phyloP scores from a whole-genome alignment of 495 filamentous ascomycete species.

The Lophiostoma macrostomum region DNA sequence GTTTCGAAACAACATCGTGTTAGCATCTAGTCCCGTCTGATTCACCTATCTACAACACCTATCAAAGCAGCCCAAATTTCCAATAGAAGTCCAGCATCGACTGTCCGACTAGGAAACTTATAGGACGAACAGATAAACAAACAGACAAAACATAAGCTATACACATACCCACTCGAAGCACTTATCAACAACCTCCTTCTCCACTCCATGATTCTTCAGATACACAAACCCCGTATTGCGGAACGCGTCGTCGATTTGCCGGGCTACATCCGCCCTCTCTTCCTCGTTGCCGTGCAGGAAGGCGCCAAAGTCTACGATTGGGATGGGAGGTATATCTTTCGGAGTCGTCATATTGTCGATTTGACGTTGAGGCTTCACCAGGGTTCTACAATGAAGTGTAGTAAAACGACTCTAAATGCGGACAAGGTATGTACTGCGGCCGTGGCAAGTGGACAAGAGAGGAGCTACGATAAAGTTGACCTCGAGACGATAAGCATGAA shows the following conservation, averaged over 20 bases:
- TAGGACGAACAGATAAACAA: too few species aligned
- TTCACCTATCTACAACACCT: background rate
- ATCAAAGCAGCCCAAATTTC: background rate
- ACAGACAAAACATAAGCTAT: background rate
- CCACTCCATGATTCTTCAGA: slow-evolving; percentile 30
- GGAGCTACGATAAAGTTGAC: too few species aligned
- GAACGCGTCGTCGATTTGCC: slow-evolving; percentile 28
- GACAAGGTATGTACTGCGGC: too few species aligned
- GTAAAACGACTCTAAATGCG: too few species aligned
- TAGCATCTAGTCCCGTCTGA: background rate
- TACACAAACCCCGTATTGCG: slow-evolving; percentile 34
- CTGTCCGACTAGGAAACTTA: too few species aligned
- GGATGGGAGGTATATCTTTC: slow-evolving; percentile 23
- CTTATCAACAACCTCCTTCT: slow-evolving; percentile 18
- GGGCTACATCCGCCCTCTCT: slow-evolving; percentile 15
- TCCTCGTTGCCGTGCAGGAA: slow-evolving; percentile 19
- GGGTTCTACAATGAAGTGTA: too few species aligned
- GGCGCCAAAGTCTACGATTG: slow-evolving; percentile 31
- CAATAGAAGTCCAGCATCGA: too few species aligned
- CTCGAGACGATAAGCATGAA: too few species aligned
- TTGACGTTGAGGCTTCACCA: too few species aligned
- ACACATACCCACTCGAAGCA: slow-evolving; percentile 32
- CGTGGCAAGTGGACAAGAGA: too few species aligned
- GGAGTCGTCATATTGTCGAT: too few species aligned
- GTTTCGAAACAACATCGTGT: background rate